Conservation (phyloP, 2,329 filamentous ascomycete species). For the Sclerotinia borealis region DNA sequence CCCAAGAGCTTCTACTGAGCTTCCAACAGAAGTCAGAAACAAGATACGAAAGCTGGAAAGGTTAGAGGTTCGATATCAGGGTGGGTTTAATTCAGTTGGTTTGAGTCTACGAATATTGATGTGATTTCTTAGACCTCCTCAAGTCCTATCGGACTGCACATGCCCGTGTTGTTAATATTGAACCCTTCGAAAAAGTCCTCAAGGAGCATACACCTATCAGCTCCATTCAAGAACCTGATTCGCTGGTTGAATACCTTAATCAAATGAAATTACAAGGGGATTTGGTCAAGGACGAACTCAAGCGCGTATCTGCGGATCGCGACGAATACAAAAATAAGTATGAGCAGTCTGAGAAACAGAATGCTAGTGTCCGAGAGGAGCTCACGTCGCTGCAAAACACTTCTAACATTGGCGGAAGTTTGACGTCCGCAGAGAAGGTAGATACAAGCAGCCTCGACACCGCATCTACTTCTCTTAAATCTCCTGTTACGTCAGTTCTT, state of each 20-base stretch:
- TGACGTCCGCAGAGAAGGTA: constrained; percentile 17
- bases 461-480: constrained; percentile 37
- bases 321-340: constrained; percentile 73
- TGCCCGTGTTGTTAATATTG: constrained; percentile 76
- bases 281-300: constrained; percentile 92
- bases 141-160: constrained; percentile 91
- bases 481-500: constrained; percentile 43
- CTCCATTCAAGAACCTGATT: constrained; percentile 77
- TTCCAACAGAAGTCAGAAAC: constrained; percentile 67
- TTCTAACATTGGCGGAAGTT: constrained; percentile 33
- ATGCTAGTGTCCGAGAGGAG: constrained; percentile 58
- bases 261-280: constrained; percentile 80
- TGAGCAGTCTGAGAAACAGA: constrained; percentile 59
- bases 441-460: constrained; percentile 26
- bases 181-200: constrained; percentile 85
- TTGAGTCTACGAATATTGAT: constrained; percentile 15
- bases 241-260: constrained; percentile 83
- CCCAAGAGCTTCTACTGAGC: constrained; percentile 22
- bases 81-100: constrained; percentile 40
- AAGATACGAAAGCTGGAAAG: constrained; percentile 85
- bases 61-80: constrained; percentile 79
- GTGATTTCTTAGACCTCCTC: constrained; percentile 59
- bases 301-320: constrained; percentile 75
- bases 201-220: constrained; percentile 89
- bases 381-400: constrained; percentile 47